Evolutionary conservation across 2,329 filamentous ascomycete species (phyloP), one percentile per base, ranked within the genome.

Genomic region (Hypomyces rosellus): DNA sequence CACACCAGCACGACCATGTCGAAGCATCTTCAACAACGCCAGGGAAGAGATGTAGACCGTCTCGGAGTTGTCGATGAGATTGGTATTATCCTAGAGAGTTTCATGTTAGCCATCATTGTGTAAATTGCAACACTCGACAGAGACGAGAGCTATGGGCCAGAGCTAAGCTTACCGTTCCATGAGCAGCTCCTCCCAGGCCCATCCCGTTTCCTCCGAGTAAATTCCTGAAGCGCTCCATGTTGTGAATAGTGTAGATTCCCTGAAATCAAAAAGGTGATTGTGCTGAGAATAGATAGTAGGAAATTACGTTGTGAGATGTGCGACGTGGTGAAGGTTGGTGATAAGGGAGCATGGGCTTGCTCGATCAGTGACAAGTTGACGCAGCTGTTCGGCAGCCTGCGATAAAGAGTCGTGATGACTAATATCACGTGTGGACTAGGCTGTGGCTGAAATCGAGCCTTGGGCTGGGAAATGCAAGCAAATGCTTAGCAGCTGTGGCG

Each of bases 1-100:
- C 58, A 99, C 93, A 75, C 93, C 93, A 38, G 93, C 93, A 59
- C 93, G 87, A 57, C 93, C 93, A 72, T 99, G 93, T 68, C 93
- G 86, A 70, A 99, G 80, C 93, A 99, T 99, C 81, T 99, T 99
- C 62, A 99, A 79, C 48, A 99, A 80, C 47, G 93, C 93, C 54
- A 99, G 83, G 45, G 93, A 99, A 47, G 93, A 99, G 63, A 99
- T 99, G 75, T 99, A 96, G 61, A 99, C 93, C 34, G 93, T 99
- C 76, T 99, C 93, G 63, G 92, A 96, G 75, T 99, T 99, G 70
- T 99, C 93, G 70, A 99, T 95, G 54, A 99, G 81, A 66, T 86
- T 91, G 37, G 82, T 80, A 61, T 92, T 93, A 63, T 97, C 92
- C 89, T 96, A 59, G 34, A 33, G 44, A 15, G 30, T 30, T 38